Evolutionary conservation across 768 basidiomycete species (phyloP).

Genomic region (Rubroboletus satanas): DNA sequence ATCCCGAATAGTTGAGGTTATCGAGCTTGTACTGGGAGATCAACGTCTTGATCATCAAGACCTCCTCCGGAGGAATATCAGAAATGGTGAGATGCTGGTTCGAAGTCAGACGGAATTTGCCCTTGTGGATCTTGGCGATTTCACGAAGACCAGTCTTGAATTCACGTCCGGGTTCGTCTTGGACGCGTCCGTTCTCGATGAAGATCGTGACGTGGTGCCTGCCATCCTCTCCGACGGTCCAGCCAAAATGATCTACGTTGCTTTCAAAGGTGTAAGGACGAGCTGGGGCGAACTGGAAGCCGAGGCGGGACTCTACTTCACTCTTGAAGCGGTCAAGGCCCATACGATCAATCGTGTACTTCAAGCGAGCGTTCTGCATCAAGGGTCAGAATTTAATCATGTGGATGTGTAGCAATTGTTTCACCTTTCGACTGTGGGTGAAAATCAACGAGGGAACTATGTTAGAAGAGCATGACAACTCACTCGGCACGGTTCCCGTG

Average conservation of each 20-base stretch:
- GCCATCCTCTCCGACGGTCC: constrained; percentile 84
- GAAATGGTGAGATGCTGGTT: constrained; percentile 94
- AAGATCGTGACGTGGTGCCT: constrained; percentile 89
- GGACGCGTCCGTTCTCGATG: constrained; percentile 97
- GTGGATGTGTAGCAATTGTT: not conserved
- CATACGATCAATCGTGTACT: constrained; percentile 97
- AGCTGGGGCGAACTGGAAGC: constrained; percentile 68
- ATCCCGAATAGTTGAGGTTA: constrained; percentile 70
- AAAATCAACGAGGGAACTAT: not conserved
- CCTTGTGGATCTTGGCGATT: constrained; percentile 93
- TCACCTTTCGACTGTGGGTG: constrained; percentile 51
- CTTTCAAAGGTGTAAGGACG: constrained; percentile 78
- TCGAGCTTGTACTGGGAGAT: constrained; percentile 87
- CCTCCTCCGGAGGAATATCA: constrained; percentile 70
- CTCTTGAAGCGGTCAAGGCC: constrained; percentile 82
- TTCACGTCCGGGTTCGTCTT: constrained; percentile 84
- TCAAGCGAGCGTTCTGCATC: constrained; percentile 76
- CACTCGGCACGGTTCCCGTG: constrained; percentile 93
- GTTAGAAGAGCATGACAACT: constrained; percentile 29
- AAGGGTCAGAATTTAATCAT: constrained; percentile 9
- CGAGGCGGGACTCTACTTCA: constrained; percentile 87
- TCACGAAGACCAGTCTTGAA: constrained; percentile 93
- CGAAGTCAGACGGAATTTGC: constrained; percentile 86
- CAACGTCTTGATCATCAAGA: constrained; percentile 73
- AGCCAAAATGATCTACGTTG: constrained; percentile 94